These are phyloP conservation scores for Terana coerulea DNA, from an alignment of 768 basidiomycete genomes.

Conservation along the genomic window DNA sequence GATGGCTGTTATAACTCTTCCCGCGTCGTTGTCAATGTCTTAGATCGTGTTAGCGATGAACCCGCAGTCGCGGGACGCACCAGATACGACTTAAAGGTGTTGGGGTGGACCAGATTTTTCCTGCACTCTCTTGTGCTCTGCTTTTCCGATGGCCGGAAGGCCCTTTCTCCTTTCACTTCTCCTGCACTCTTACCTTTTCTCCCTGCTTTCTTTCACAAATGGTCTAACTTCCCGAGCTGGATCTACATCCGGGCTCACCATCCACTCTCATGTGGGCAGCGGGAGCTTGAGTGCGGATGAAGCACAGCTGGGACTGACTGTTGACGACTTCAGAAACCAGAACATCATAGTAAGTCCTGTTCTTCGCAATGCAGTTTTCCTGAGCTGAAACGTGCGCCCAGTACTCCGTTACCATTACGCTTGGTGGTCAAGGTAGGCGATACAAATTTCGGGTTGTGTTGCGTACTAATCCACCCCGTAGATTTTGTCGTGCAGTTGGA, in stretches of 20 bases:
- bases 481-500: slow-evolving; percentile 28
- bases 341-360: neutral
- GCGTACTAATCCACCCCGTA: neutral
- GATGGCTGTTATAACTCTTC: too few relatives aligned
- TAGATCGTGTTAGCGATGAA: too few relatives aligned
- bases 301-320: neutral
- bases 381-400: neutral
- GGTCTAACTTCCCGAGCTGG: too few relatives aligned
- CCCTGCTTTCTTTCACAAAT: too few relatives aligned
- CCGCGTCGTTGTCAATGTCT: too few relatives aligned
- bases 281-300: neutral
- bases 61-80: too few relatives aligned
- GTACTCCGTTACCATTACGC: slow-evolving; percentile 2
- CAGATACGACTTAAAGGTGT: too few relatives aligned
- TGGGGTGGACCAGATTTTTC: too few relatives aligned
- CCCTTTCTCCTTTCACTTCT: neutral
- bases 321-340: neutral
- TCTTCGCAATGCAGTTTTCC: neutral
- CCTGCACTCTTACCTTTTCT: neutral
- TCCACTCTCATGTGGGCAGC: neutral
- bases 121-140: neutral
- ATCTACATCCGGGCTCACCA: neutral
- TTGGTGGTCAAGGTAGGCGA: slow-evolving; percentile 1
- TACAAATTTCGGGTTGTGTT: neutral
- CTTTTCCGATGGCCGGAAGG: neutral